These are phyloP conservation scores for Pseudogymnoascus sp. DNA, from an alignment of 2,329 filamentous ascomycete genomes.

Conservation along the genomic window DNA sequence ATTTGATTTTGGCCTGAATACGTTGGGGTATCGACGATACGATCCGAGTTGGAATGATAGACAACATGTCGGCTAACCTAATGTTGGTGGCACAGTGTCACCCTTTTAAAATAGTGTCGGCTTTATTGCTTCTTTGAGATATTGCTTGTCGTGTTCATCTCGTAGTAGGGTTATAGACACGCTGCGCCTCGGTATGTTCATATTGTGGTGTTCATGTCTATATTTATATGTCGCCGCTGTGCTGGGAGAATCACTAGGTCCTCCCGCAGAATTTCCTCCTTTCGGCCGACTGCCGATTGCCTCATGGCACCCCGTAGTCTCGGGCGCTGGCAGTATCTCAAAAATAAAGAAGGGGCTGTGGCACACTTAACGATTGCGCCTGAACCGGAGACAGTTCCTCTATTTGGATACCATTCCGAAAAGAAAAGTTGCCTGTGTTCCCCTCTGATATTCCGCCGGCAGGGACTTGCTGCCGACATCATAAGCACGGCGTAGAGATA, in stretches of 20 bases:
- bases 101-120: background rate
- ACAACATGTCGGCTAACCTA: background rate
- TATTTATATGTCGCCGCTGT: background rate
- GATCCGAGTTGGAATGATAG: background rate
- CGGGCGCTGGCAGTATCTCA: background rate
- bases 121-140: background rate
- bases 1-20: background rate
- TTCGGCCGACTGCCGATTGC: background rate
- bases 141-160: background rate
- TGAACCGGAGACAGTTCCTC: background rate
- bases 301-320: background rate
- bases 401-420: background rate
- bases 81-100: background rate
- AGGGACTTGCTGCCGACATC: background rate
- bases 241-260: background rate
- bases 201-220: background rate
- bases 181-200: background rate
- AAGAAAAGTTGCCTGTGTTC: background rate
- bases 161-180: background rate
- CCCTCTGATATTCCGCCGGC: background rate
- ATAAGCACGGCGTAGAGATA: background rate
- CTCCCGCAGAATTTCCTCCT: background rate
- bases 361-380: background rate
- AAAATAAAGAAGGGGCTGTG: background rate
- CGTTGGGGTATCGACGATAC: background rate